These are phyloP conservation scores for Macrophomina tecta DNA, from an alignment of 2,329 filamentous ascomycete genomes.

Conservation along the genomic window DNA sequence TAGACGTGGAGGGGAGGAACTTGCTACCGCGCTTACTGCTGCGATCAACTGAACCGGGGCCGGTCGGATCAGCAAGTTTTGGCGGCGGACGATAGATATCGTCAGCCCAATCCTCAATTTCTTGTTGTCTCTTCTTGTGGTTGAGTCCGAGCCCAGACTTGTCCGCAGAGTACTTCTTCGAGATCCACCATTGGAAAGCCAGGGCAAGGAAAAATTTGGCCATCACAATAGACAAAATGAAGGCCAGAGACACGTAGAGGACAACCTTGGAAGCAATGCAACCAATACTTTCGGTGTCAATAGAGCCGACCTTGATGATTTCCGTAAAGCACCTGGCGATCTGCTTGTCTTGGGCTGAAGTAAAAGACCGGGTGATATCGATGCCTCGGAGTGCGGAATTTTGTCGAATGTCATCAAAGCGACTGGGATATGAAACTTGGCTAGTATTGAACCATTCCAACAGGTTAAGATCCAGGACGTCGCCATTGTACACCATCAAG, in stretches of 20 bases:
- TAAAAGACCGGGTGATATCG: constrained; percentile 88
- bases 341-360: constrained; percentile 77
- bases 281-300: constrained; percentile 94
- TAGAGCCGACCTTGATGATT: constrained; percentile 92
- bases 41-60: constrained; percentile 64
- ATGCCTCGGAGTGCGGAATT: constrained; percentile 76
- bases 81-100: constrained; percentile 94
- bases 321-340: constrained; percentile 87
- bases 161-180: constrained; percentile 79
- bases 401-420: constrained; percentile 80
- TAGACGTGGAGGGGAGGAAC: constrained; percentile 90
- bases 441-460: constrained; percentile 87
- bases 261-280: constrained; percentile 98
- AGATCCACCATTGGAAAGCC: constrained; percentile 95
- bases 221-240: constrained; percentile 88
- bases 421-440: constrained; percentile 75
- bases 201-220: constrained; percentile 88
- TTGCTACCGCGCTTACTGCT: constrained; percentile 79
- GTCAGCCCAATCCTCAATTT: constrained; percentile 98
- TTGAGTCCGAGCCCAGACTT: constrained; percentile 83
- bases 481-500: constrained; percentile 91
- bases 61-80: constrained; percentile 74
- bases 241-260: constrained; percentile 87
- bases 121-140: constrained; percentile 81
- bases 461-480: constrained; percentile 87